Percentiles rank a stretch among this genome's conserved stretches.
These are phyloP conservation scores for Symbiotaphrina buchneri DNA, from an alignment of 495 filamentous ascomycete genomes.

Conservation along the genomic window DNA sequence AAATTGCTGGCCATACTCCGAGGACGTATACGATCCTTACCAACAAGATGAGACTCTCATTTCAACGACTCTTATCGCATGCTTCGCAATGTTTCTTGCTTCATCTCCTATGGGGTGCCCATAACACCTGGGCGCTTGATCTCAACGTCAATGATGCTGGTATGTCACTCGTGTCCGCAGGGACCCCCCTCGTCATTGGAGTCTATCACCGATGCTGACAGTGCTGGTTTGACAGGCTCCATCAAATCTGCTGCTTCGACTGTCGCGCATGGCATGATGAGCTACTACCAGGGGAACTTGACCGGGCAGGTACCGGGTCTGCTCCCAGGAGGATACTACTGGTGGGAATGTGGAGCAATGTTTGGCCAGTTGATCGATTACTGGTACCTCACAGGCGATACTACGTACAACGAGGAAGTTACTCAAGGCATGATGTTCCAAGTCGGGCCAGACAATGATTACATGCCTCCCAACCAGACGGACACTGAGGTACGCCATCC, in stretches of 20 bases:
- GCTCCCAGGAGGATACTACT: conserved; percentile 45
- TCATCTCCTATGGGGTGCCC: too few relatives aligned
- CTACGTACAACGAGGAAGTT: conserved; percentile 44
- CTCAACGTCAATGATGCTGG: too few relatives aligned
- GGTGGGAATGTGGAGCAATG: conserved; percentile 65
- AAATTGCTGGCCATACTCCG: too few relatives aligned
- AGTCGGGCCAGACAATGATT: conserved; percentile 33
- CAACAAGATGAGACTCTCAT: too few relatives aligned
- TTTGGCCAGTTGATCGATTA: conserved; percentile 64
- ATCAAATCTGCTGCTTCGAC: conserved; percentile 21
- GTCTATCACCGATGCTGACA: too few relatives aligned
- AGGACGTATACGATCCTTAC: too few relatives aligned
- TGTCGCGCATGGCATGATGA: conserved; percentile 23
- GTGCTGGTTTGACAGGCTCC: too few relatives aligned
- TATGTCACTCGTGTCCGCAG: too few relatives aligned
- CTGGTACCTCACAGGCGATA: conserved; percentile 60
- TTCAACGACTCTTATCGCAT: too few relatives aligned
- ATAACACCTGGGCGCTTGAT: too few relatives aligned
- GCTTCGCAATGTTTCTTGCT: too few relatives aligned
- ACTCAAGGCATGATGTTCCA: conserved; percentile 49
- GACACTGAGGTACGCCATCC: conserved; percentile 19
- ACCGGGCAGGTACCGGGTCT: conserved; percentile 52
- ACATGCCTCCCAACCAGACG: conserved; percentile 67
- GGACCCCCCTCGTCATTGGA: too few relatives aligned
- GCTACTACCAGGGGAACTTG: conserved; percentile 46